These are phyloP conservation scores for Penicillium crystallinum DNA, from an alignment of 495 filamentous ascomycete species.

Conservation along the genomic window DNA sequence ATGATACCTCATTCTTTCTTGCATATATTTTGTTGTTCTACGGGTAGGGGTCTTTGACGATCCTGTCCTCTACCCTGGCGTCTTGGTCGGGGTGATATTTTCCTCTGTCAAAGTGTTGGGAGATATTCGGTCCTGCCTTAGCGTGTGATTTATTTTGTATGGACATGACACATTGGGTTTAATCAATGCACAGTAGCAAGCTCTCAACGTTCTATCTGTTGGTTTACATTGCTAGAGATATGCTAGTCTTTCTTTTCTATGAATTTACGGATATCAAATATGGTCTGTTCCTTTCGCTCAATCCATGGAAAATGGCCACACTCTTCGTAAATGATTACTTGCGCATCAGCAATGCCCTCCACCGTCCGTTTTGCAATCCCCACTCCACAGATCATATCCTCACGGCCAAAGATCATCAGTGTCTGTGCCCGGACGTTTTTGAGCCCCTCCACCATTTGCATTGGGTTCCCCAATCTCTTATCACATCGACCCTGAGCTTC, in stretches of 20 bases:
- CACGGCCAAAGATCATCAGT: constrained; percentile 13
- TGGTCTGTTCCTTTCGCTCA: constrained; percentile 11
- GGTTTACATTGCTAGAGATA: neutral
- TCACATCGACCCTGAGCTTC: constrained; percentile 11
- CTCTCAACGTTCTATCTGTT: neutral
- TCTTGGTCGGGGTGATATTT: constrained; percentile 17
- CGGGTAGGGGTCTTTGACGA: constrained; percentile 27
- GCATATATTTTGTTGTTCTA: constrained; percentile 19
- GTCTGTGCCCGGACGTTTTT: constrained; percentile 13
- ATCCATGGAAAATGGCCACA: constrained; percentile 26
- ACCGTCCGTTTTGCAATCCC: constrained; percentile 7
- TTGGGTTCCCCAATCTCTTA: neutral
- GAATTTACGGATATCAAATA: constrained; percentile 15
- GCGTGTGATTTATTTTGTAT: constrained; percentile 21
- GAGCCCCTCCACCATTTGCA: constrained; percentile 12
- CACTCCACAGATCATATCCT: constrained; percentile 17
- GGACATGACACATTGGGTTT: constrained; percentile 14
- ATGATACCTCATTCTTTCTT: constrained; percentile 23
- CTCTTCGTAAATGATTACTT: constrained; percentile 10
- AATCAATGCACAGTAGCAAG: constrained; percentile 16
- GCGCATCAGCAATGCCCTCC: constrained; percentile 2
- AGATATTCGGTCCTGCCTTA: constrained; percentile 10
- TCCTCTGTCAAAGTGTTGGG: constrained; percentile 8
- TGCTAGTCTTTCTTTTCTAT: neutral
- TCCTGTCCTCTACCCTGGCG: constrained; percentile 31